phyloP scores from a whole-genome alignment of 306 rosid genomes.

The Corylus americana region DNA sequence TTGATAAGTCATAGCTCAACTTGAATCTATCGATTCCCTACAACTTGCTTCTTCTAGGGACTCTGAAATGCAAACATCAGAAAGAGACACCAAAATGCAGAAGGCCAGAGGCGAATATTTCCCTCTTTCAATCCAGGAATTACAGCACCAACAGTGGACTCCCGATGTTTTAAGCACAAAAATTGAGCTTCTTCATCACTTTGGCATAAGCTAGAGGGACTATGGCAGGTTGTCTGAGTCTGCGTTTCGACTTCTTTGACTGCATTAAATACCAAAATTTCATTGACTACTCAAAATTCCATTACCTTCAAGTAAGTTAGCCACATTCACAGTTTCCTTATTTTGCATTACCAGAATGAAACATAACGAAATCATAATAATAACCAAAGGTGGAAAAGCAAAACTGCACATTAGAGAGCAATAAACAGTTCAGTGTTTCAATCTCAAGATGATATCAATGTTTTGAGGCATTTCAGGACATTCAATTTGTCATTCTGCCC shows the following conservation, averaged over 20 bases:
- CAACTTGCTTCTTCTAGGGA: conserved; percentile 35
- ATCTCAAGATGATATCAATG: not conserved
- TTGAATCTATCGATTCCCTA: conserved; percentile 24
- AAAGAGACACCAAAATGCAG: conserved; percentile 11
- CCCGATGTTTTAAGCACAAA: conserved; percentile 49
- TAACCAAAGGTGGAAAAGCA: not conserved
- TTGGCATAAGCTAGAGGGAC: conserved; percentile 82
- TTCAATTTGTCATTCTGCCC: not conserved
- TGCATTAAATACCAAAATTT: conserved; percentile 46
- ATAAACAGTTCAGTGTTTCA: not conserved
- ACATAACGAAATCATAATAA: not conserved
- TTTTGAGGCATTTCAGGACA: not conserved
- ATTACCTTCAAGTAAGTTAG: not conserved
- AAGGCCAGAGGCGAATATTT: conserved; percentile 16
- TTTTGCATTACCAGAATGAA: not conserved
- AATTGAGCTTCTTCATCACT: conserved; percentile 91
- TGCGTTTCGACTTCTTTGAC: conserved; percentile 88
- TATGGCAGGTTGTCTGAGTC: conserved; percentile 63
- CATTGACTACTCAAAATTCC: not conserved
- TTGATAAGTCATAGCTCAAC: conserved; percentile 21
- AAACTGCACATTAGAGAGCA: not conserved
- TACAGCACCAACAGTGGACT: conserved; percentile 22
- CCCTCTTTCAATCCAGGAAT: conserved; percentile 26
- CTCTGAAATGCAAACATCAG: conserved; percentile 30
- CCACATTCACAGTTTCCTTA: not conserved